These are phyloP conservation scores for Drechslerella dactyloides DNA, from an alignment of 2,329 filamentous ascomycete genomes.

Conservation along the genomic window DNA sequence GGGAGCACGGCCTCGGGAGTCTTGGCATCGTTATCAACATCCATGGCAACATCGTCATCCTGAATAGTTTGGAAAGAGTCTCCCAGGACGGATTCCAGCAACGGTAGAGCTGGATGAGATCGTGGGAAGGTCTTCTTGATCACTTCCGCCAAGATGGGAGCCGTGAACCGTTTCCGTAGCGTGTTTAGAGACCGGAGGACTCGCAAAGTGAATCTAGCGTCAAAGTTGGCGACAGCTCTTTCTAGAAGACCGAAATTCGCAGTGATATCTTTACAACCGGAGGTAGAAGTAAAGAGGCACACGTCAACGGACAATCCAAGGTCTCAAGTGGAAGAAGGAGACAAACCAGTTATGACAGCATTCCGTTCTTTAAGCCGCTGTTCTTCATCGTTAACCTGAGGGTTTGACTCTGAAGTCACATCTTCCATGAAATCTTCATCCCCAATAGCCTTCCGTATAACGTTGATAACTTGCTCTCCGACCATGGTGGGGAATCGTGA, in stretches of 20 bases:
- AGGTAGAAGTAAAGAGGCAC: not conserved
- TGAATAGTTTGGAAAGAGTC: not conserved
- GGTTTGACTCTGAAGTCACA: slow-evolving; percentile 11
- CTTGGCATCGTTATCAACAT: slow-evolving; percentile 71
- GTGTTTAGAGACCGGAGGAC: slow-evolving; percentile 94
- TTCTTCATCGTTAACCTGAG: slow-evolving; percentile 10
- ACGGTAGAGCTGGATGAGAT: slow-evolving; percentile 71
- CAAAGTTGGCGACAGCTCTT: slow-evolving; percentile 88
- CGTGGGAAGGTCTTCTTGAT: slow-evolving; percentile 79
- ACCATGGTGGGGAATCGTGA: slow-evolving; percentile 24
- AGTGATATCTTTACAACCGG: slow-evolving; percentile 77
- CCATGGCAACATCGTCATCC: slow-evolving; percentile 74
- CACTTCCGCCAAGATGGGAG: slow-evolving; percentile 79
- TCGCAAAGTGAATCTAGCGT: slow-evolving; percentile 91
- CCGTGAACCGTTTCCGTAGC: slow-evolving; percentile 85
- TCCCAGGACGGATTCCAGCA: slow-evolving; percentile 73
- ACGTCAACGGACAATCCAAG: not conserved
- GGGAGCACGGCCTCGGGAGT: slow-evolving; percentile 76
- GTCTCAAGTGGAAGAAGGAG: not conserved
- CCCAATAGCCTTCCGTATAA: slow-evolving; percentile 44
- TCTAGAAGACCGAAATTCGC: slow-evolving; percentile 91
- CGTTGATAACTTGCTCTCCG: slow-evolving; percentile 47
- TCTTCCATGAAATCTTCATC: slow-evolving; percentile 49
- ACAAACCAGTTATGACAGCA: slow-evolving; percentile 28
- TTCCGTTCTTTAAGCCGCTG: slow-evolving; percentile 24